phyloP scores from a whole-genome alignment of 176 grass and related monocot species.

The Lolium perenne region DNA sequence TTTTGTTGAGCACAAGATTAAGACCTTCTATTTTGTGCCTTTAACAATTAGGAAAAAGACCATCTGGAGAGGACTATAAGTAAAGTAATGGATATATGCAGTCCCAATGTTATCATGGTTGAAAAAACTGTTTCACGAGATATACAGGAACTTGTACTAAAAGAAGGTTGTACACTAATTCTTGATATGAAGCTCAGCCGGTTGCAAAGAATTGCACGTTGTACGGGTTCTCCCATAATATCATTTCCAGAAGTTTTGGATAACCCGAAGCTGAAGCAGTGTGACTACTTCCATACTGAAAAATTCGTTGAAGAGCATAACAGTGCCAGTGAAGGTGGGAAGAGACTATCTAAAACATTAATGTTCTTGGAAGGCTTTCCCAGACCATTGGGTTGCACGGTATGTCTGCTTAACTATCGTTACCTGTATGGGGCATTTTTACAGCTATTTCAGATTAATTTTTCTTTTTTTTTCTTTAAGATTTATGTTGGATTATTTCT shows the following conservation, averaged over 20 bases:
- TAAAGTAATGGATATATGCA: constrained; percentile 80
- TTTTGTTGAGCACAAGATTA: constrained; percentile 19
- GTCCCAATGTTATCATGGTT: constrained; percentile 83
- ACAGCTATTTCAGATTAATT: constrained; percentile 7
- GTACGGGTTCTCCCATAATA: constrained; percentile 82
- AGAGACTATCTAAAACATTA: constrained; percentile 76
- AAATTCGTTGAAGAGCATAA: constrained; percentile 81
- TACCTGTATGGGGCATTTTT: constrained; percentile 15
- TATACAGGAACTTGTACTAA: constrained; percentile 77
- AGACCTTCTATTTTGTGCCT: constrained; percentile 31
- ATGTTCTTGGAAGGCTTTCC: constrained; percentile 88
- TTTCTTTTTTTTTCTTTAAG: not conserved
- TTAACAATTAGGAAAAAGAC: constrained; percentile 69
- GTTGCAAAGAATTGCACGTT: constrained; percentile 74
- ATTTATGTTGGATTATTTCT: constrained; percentile 15
- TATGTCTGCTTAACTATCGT: constrained; percentile 42
- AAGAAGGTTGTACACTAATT: constrained; percentile 73
- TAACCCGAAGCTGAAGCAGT: constrained; percentile 66
- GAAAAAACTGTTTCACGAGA: constrained; percentile 88
- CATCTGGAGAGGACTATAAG: constrained; percentile 60
- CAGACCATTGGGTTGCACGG: constrained; percentile 81
- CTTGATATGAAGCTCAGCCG: constrained; percentile 79
- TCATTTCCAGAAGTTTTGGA: constrained; percentile 74
- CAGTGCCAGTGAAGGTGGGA: constrained; percentile 56
- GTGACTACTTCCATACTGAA: constrained; percentile 81